Base-by-base conservation (phyloP, 2,329 filamentous ascomycete species). In the Pestalotiopsis sp. region DNA sequence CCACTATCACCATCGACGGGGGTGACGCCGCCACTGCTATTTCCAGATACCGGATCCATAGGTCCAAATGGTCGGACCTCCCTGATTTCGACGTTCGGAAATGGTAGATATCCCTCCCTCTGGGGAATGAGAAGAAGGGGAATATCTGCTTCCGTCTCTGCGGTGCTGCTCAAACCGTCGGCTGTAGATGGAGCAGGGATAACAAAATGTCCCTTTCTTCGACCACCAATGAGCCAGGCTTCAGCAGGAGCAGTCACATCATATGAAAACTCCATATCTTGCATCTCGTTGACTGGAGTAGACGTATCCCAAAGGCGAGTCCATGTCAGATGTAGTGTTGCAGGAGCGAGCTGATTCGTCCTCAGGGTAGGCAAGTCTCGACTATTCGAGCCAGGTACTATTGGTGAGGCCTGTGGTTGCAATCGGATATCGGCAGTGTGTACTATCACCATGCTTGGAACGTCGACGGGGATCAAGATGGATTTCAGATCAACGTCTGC, bases 381-480 rank as follows among this genome's bases (percentile, higher is more conserved):
- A 73, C 10, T 73, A 72, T 64, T 77, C 71, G 52, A 52, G 57
- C 57, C 35, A 20, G 56, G n/a, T 13, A 63, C 4, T 14, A 69
- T 30, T 44, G 17, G 71, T 57, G 74, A 73, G 74, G 68, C 74
- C 13, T 35, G 24, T 44, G 69, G 77, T 68, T 83, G 80, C 1
- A 93, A 79, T 35, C 83, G 82, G 35, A 95, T 85, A 65, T 92
- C 89, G 2, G 92, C 91, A 0, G 92, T 97, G 78, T 97, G 92
- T 0, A 98, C 88, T 22, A 97, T 88, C 61, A 93, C 89, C 1
- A 97, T 85, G 1, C 91, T 90, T 0, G 95, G 95, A 1, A 99
- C 89, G 68, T 97, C 94, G 14, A 99, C 94, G 0, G 94, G 93
- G 65, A 99, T 97, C 38, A 92, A 84, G 72, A 99, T 94, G 13